These are phyloP conservation scores for Phaeophleospora eucalypticola DNA, from an alignment of 2,329 filamentous ascomycete species.

Conservation along the genomic window DNA sequence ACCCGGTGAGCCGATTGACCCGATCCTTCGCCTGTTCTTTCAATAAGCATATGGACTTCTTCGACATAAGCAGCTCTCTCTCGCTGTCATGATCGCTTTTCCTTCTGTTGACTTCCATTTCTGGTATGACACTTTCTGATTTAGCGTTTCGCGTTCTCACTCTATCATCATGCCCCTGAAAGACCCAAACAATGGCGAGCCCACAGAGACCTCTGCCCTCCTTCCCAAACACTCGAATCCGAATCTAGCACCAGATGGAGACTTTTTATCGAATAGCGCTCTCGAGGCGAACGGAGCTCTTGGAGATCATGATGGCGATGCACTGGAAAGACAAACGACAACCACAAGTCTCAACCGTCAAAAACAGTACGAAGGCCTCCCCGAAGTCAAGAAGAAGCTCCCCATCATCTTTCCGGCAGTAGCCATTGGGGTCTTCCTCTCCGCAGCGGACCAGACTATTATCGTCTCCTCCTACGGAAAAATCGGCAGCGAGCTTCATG, in stretches of 20 bases:
- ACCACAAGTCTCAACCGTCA: conserved; percentile 24
- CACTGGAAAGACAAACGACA: conserved; percentile 34
- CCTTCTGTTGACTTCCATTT: neutral
- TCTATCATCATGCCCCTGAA: conserved; percentile 3
- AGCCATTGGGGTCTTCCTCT: conserved; percentile 64
- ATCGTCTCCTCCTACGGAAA: conserved; percentile 73
- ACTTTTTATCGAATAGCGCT: conserved; percentile 10
- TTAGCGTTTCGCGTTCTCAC: neutral
- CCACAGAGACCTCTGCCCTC: conserved; percentile 28
- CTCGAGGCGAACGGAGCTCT: neutral
- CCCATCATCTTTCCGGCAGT: conserved; percentile 59
- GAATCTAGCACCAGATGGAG: conserved; percentile 26
- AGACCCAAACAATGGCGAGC: conserved; percentile 5
- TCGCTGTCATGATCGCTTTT: neutral
- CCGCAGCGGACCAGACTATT: conserved; percentile 71
- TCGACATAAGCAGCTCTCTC: neutral
- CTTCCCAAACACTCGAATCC: conserved; percentile 8
- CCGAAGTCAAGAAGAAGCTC: conserved; percentile 49
- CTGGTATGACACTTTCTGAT: neutral
- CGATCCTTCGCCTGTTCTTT: neutral
- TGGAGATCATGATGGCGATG: conserved; percentile 25
- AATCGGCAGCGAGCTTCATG: conserved; percentile 71
- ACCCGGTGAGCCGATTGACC: too few relatives aligned
- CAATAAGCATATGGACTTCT: neutral
- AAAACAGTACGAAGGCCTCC: conserved; percentile 42